A percentile compares a stretch with the other conserved stretches of the same genome.
These are phyloP conservation scores for Aspergillus campestris DNA, from an alignment of 495 filamentous ascomycete species.

Conservation along the genomic window DNA sequence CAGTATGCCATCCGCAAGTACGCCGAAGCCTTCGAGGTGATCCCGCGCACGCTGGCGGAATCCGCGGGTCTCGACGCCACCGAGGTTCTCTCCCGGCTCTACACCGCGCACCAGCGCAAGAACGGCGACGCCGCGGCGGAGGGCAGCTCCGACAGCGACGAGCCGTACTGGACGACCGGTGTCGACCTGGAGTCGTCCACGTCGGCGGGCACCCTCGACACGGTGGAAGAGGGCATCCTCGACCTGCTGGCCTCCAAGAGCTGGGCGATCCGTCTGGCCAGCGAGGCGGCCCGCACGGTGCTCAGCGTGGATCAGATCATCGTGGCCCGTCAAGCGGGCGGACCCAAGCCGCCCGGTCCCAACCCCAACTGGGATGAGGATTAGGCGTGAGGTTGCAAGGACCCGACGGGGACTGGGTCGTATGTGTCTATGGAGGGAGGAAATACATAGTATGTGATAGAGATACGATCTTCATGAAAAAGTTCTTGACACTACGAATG, in stretches of 20 bases:
- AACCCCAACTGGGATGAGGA: constrained; percentile 99
- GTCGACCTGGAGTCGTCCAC: constrained; percentile 89
- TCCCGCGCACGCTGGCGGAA: constrained; percentile 88
- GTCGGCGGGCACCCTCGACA: constrained; percentile 72
- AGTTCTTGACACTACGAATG: neutral
- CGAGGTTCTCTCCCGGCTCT: constrained; percentile 82
- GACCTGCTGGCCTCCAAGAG: constrained; percentile 86
- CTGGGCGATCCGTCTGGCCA: constrained; percentile 95
- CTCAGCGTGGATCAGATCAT: constrained; percentile 99
- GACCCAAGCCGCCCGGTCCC: constrained; percentile 89
- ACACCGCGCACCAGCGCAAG: constrained; percentile 76
- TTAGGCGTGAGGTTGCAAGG: constrained; percentile 30
- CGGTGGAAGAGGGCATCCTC: constrained; percentile 81
- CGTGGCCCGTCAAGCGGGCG: constrained; percentile 92
- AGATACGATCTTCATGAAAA: constrained; percentile 16
- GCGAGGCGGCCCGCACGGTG: constrained; percentile 88
- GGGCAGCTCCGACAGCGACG: constrained; percentile 39
- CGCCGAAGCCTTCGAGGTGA: constrained; percentile 94
- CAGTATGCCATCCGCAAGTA: constrained; percentile 97
- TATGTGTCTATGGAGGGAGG: neutral
- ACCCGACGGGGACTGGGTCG: too few relatives aligned
- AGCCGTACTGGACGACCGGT: constrained; percentile 78
- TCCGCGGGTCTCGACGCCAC: constrained; percentile 93
- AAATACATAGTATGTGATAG: constrained; percentile 12
- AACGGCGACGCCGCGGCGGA: constrained; percentile 15